Evolutionary conservation across 805 yeast genomes (phyloP), one percentile per base, ranked within the genome.

Genomic region (Candida tibetensis): DNA sequence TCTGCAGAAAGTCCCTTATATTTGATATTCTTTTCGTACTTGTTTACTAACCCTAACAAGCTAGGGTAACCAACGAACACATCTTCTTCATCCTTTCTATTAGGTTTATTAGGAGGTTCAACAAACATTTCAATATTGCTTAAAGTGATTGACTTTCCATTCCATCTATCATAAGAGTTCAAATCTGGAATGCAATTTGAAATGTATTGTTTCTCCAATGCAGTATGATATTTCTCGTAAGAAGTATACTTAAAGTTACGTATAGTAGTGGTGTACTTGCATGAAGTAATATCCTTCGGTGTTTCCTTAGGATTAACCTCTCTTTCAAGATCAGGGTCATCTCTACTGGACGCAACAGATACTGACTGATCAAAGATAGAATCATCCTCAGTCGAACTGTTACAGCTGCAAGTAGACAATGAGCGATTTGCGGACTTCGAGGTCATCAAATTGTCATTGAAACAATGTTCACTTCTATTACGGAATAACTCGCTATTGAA

Each of bases 91-190:
- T 30, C 33, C 4, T 34, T 28, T 2, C 27, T 14, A 14, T 22
- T 12, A 9, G 28, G 5, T 3, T 17, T 25, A 5, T 4, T 5
- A 10, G 4, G n/a, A 14, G 6, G 17, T n/a, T 34, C 34, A n/a
- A 40, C 17, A 19, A 45, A 42, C 5, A n/a, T 13, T 17, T 28
- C 17, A 18, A 17, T 36, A 31, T 40, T 36, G 19, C 46, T 39
- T 28, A 45, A 28, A 4, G 49, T 45, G 8, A 42, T 13, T 15
- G 17, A 21, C 27, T 37, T 42, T 21, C 44, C 46, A 29, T 36
- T 42, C 74, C 74, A 69, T 40, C 51, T 59, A 42, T 66, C 72
- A 43, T 36, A 67, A 8, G 70, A 60, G 44, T 65, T 64, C 37
- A 68, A 53, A 30, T 49, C 52, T 1, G 71, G 71, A 9, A 66